Percentiles rank a stretch among this genome's conserved stretches.
These are phyloP conservation scores for Nannochloropsis granulata DNA, from an alignment of 108 stramenopile species.

Conservation along the genomic window DNA sequence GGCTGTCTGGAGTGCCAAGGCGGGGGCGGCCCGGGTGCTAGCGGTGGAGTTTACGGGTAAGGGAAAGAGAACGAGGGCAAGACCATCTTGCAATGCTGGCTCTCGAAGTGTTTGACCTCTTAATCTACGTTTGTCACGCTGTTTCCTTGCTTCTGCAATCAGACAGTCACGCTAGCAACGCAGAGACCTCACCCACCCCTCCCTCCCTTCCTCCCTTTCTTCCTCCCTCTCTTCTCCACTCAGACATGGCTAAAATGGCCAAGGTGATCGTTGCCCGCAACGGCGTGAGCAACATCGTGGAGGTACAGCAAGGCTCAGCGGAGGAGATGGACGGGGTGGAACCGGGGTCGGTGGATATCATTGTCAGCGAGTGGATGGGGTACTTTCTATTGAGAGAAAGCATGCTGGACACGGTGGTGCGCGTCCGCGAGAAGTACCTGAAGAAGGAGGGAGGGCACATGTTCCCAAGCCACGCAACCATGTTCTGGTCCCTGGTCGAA, in stretches of 20 bases:
- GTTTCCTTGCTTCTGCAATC: too few species aligned
- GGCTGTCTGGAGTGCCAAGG: conserved; percentile 89
- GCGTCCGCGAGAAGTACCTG: conserved; percentile 75
- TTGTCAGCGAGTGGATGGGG: conserved; percentile 98
- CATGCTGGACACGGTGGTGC: conserved; percentile 86
- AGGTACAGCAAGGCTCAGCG: background rate
- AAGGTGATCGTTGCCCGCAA: background rate
- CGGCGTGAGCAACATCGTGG: background rate
- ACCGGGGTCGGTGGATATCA: conserved; percentile 64
- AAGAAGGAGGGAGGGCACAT: conserved; percentile 71
- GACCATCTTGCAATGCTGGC: too few species aligned
- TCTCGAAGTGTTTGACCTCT: too few species aligned
- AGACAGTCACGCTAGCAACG: too few species aligned
- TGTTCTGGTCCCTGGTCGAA: conserved; percentile 73
- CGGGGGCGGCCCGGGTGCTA: conserved; percentile 71
- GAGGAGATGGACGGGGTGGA: background rate
- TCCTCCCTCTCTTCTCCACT: background rate
- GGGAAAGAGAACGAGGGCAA: background rate
- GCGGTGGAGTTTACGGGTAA: background rate
- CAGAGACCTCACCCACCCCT: too few species aligned
- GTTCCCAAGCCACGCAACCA: conserved; percentile 85
- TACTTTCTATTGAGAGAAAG: conserved; percentile 90
- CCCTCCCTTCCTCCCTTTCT: background rate
- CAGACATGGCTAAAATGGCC: background rate
- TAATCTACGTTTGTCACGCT: too few species aligned